Evolutionary conservation across 805 yeast species (phyloP).

Genomic region (Saccharomyces eubayanus): DNA sequence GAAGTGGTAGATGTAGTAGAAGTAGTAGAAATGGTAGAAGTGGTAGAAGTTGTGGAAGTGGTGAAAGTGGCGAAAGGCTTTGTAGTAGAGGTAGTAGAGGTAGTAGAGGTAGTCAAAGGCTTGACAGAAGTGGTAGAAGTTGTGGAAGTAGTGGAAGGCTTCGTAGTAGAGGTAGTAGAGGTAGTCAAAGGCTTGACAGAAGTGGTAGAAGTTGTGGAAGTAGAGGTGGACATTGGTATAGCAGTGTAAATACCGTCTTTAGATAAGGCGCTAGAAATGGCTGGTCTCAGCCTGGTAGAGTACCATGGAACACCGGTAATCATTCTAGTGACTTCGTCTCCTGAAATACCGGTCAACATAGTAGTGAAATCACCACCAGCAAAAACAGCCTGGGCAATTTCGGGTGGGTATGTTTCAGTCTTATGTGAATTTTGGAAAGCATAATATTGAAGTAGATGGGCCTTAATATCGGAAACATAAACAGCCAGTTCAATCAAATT

Average conservation of each 20-base stretch:
- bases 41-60: not conserved
- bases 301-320: conserved; percentile 32
- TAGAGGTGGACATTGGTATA: conserved; percentile 1
- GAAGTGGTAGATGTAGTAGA: not conserved
- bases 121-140: conserved; percentile 2
- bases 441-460: conserved; percentile 9
- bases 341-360: not conserved
- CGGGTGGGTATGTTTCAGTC: not conserved
- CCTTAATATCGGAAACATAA: conserved; percentile 12
- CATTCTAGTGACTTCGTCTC: conserved; percentile 17
- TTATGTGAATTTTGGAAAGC: not conserved
- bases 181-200: no score
- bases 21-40: conserved; percentile 3
- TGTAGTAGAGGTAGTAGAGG: conserved; percentile 2
- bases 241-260: conserved; percentile 1
- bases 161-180: not conserved
- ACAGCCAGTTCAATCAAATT: conserved; percentile 11
- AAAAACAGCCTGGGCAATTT: conserved; percentile 22
- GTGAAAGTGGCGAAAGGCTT: conserved; percentile 3
- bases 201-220: conserved; percentile 3
- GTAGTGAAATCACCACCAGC: conserved; percentile 16
- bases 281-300: conserved; percentile 19
- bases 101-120: conserved; percentile 1
- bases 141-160: not conserved
- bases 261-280: not conserved